Evolutionary conservation across 768 basidiomycete genomes (phyloP), one percentile per base, ranked within the genome.

Genomic region (Solioccasus polychromus): DNA sequence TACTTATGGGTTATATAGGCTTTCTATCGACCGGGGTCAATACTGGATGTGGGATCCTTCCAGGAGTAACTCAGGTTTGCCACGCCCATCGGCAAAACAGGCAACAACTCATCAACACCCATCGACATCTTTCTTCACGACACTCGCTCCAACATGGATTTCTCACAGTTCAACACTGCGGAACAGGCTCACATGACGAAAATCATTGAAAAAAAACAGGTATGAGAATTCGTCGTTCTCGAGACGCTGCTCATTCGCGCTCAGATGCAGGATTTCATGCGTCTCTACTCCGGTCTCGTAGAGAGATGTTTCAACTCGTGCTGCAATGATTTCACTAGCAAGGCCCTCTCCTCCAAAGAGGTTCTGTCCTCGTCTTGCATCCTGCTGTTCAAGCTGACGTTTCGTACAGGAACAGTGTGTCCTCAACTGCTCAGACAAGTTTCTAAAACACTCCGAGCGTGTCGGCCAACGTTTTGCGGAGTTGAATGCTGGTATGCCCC

Each of bases 201-300:
- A 62, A 70, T 93, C 61, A 92, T 99, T 44, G 95, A 98, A 73
- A 93, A 90, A 75, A 92, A 90, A 75, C 95, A 98, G 85, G 94
- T 87, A 48, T 45, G 74, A 49, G 19, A 44, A 32, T 26, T 28
- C 12, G 22, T 14, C 5, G 5, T 5, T 6, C 44, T 22, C 50
- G 32, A 51, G 34, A 35, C 28, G 8, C 25, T 32, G 18, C 44
- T 32, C 47, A 60, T 30, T 11, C 17, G 9, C 41, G 18, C 36
- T 62, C 31, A 98, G 94, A 95, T 99, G 93, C 91, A 95, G 77
- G 95, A 98, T 74, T 98, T 99, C 61, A 75, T 99, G 75, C 79
- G 78, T 61, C 85, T 98, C 69, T 98, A 99, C 70, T 88, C 92
- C 19, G 87, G 83, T 62, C 79, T 99, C 45, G 92, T 94, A 25